Percentiles rank a stretch among this genome's conserved stretches.
These are phyloP conservation scores for Gossypium davidsonii DNA, from an alignment of 441 rosid genomes.

Conservation along the genomic window DNA sequence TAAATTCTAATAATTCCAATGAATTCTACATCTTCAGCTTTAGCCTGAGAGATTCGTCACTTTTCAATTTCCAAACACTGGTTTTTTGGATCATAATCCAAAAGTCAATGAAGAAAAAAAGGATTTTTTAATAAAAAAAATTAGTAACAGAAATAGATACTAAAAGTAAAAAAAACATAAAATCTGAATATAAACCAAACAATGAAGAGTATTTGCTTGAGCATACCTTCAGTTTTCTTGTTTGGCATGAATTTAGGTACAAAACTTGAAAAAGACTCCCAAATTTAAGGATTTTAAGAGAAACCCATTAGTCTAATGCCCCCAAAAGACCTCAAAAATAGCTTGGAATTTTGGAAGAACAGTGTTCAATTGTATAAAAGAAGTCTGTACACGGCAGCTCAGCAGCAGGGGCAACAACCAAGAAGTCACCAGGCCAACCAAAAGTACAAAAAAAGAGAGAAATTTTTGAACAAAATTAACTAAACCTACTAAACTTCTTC, in stretches of 20 bases:
- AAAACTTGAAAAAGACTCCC: not conserved
- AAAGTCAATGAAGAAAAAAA: not conserved
- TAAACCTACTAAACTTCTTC: not conserved
- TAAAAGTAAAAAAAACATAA: not conserved
- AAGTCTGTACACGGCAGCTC: constrained; percentile 28
- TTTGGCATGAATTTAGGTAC: not conserved
- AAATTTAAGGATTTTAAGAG: not conserved
- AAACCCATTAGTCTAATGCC: not conserved
- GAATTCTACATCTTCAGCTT: not conserved
- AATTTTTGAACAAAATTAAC: not conserved
- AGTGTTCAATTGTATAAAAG: not conserved
- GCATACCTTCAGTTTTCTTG: constrained; percentile 13
- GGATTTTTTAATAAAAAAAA: not conserved
- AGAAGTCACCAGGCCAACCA: constrained; percentile 23
- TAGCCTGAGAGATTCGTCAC: not conserved
- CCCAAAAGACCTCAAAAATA: constrained; percentile 9
- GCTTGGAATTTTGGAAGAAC: not conserved
- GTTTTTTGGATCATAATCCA: not conserved
- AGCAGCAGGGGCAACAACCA: not conserved
- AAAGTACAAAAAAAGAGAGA: not conserved
- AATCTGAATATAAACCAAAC: too few species aligned
- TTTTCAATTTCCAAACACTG: constrained; percentile 1
- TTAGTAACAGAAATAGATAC: not conserved
- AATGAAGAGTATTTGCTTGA: not conserved
- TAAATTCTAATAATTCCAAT: not conserved